Percentiles rank a stretch among this genome's conserved stretches.
These are phyloP conservation scores for Mucuna pruriens DNA, from an alignment of 306 rosid genomes.

Conservation along the genomic window DNA sequence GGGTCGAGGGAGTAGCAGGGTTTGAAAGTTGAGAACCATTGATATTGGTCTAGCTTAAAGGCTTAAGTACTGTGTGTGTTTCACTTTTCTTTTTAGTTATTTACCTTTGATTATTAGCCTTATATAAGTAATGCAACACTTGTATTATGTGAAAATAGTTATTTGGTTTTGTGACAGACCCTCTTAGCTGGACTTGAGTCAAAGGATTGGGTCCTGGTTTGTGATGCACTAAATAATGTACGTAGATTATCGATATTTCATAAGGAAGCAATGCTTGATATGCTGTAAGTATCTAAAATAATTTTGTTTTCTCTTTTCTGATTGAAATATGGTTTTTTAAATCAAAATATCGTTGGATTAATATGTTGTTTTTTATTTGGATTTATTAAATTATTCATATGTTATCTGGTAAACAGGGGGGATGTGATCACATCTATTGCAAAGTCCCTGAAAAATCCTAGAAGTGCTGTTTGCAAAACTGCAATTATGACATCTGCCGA, in stretches of 20 bases:
- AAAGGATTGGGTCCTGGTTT: conserved; percentile 85
- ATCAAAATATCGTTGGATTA: not conserved
- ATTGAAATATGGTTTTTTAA: conserved; percentile 18
- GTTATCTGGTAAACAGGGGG: conserved; percentile 61
- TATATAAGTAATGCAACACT: conserved; percentile 8
- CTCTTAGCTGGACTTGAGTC: conserved; percentile 80
- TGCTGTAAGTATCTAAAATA: conserved; percentile 56
- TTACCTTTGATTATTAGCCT: not conserved
- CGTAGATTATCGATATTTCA: conserved; percentile 81
- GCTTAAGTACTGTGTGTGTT: conserved; percentile 3
- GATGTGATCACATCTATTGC: conserved; percentile 75
- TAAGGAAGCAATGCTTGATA: conserved; percentile 37
- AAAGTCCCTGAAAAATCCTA: conserved; percentile 86
- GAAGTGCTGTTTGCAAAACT: conserved; percentile 98
- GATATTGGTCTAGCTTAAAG: not conserved
- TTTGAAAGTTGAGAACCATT: conserved; percentile 19
- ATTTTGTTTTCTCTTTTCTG: not conserved
- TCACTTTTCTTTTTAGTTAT: not conserved
- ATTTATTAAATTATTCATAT: conserved; percentile 20
- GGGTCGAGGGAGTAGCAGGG: not conserved
- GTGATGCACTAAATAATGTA: conserved; percentile 87
- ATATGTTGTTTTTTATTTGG: not conserved
- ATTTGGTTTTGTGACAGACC: conserved; percentile 59
- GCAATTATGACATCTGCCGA: conserved; percentile 97
- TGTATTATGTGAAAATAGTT: conserved; percentile 13